Evolutionary conservation across 2,329 filamentous ascomycete genomes (phyloP), one percentile per base, ranked within the genome.

Genomic region (Monosporascus ibericus): DNA sequence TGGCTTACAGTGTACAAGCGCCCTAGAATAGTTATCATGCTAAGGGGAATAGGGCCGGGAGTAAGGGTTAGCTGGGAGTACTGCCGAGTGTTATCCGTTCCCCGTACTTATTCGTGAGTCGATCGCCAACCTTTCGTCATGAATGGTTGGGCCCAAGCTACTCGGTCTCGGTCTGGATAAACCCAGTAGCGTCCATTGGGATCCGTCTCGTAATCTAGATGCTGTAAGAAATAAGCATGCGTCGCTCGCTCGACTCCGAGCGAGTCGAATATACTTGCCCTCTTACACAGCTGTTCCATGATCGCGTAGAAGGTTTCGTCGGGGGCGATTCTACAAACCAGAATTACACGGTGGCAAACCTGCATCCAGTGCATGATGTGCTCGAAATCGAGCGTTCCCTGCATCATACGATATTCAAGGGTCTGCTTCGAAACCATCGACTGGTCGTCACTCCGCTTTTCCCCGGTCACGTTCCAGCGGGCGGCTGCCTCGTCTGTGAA

Each of bases 131-230:
- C 60, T 3, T 2, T 51, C 2, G 17, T 18, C 59, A 61, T 64
- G 48, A 64, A 64, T 5, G 59, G 60, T 1, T 56, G 9, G 1
- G 2, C 9, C 61, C 61, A 63, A 47, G 57, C 27, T 0, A 62
- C 51, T 8, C 2, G 24, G n/a, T 58, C 65, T 64, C 39, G 80
- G 76, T 60, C 75, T 74, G 52, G 65, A 67, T 57, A 76, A 72
- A 24, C 71, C 72, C 52, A 64, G 47, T 57, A 58, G 1, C 25
- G 15, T 27, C 51, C 2, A 27, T 44, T 8, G 30, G 17, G 30
- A 17, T 46, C n/a, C 20, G 20, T 22, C 22, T 15, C 14, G 20
- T 46, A 25, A 17, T 46, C 42, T 14, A 46, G 22, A 22, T 46
- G 22, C 14, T 27, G 11, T 15, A 25, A 17, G 11, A 25, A 46